Percentiles rank a stretch among this genome's conserved stretches.
These are phyloP conservation scores for Phytopythium vexans DNA, from an alignment of 352 stramenopile genomes.

Conservation along the genomic window DNA sequence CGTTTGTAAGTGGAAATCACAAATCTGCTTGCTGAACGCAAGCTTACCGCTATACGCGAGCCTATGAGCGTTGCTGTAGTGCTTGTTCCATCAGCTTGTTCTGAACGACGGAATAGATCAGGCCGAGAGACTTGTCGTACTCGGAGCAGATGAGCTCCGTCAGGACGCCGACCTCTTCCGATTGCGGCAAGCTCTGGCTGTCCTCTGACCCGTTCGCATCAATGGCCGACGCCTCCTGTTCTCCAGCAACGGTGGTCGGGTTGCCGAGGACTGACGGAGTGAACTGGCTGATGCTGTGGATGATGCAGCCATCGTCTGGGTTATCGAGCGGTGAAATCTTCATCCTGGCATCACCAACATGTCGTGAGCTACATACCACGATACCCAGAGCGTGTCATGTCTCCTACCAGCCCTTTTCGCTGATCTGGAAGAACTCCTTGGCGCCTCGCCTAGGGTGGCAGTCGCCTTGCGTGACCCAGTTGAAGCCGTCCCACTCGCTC, in stretches of 20 bases:
- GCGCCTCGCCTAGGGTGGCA: slow-evolving; percentile 20
- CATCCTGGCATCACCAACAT: slow-evolving; percentile 3
- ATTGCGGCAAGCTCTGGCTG: too few relatives aligned
- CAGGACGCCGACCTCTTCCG: slow-evolving; percentile 25
- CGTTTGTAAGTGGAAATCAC: too few relatives aligned
- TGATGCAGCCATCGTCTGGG: slow-evolving; percentile 5
- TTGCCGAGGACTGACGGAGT: slow-evolving; percentile 5
- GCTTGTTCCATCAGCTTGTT: slow-evolving; percentile 29
- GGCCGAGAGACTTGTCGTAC: slow-evolving; percentile 18
- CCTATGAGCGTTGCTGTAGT: slow-evolving; percentile 1
- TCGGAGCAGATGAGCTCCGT: slow-evolving; percentile 23
- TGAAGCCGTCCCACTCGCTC: slow-evolving; percentile 6
- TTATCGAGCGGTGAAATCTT: slow-evolving; percentile 9
- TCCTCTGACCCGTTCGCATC: slow-evolving; percentile 1
- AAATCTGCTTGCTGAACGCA: too few relatives aligned
- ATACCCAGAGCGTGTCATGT: too few relatives aligned
- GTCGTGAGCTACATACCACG: background rate
- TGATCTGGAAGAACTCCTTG: slow-evolving; percentile 31
- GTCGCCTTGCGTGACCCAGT: slow-evolving; percentile 35
- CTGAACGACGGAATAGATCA: slow-evolving; percentile 28
- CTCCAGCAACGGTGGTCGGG: background rate
- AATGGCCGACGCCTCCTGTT: slow-evolving; percentile 1
- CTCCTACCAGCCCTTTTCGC: slow-evolving; percentile 40
- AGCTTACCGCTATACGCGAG: background rate
- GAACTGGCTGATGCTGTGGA: slow-evolving; percentile 10